Percentiles rank a stretch among this genome's conserved stretches.
phyloP scores from a whole-genome alignment of 768 basidiomycete genomes.

The Lactifluus subvellereus region DNA sequence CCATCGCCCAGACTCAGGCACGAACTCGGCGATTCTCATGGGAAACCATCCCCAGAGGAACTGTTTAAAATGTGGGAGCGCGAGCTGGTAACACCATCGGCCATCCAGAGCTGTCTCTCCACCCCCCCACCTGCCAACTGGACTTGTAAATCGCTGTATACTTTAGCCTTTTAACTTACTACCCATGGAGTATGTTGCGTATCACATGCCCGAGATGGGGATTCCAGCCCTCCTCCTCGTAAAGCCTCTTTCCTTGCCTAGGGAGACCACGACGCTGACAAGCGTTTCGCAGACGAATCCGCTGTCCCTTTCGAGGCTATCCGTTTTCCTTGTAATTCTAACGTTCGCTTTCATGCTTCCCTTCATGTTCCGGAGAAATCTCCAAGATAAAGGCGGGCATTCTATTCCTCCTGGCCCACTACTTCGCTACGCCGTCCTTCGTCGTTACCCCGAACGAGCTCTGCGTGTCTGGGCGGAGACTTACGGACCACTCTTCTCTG shows the following conservation, averaged over 20 bases:
- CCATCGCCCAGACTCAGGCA: slow-evolving; percentile 1
- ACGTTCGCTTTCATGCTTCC: slow-evolving; percentile 14
- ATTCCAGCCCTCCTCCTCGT: slow-evolving; percentile 1
- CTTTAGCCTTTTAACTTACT: neutral
- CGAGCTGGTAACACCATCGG: neutral
- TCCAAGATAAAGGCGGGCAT: slow-evolving; percentile 27
- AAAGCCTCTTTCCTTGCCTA: neutral
- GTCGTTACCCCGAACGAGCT: slow-evolving; percentile 39
- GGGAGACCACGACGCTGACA: neutral
- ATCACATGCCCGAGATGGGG: neutral
- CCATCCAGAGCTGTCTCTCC: neutral
- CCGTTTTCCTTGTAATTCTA: neutral
- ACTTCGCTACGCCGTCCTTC: slow-evolving; percentile 35
- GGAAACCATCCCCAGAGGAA: neutral
- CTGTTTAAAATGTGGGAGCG: neutral
- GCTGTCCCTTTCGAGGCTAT: neutral
- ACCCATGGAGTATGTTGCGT: slow-evolving; percentile 5
- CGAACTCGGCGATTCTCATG: neutral
- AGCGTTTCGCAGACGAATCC: neutral
- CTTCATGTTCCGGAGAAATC: slow-evolving; percentile 23
- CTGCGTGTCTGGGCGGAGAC: slow-evolving; percentile 40
- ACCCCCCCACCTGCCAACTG: neutral
- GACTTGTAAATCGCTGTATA: slow-evolving; percentile 7
- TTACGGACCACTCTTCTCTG: slow-evolving; percentile 41
- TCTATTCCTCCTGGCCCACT: slow-evolving; percentile 27